phyloP scores from a whole-genome alignment of 1,284 basidiomycete genomes.

The Apiotrichum brassicae region DNA sequence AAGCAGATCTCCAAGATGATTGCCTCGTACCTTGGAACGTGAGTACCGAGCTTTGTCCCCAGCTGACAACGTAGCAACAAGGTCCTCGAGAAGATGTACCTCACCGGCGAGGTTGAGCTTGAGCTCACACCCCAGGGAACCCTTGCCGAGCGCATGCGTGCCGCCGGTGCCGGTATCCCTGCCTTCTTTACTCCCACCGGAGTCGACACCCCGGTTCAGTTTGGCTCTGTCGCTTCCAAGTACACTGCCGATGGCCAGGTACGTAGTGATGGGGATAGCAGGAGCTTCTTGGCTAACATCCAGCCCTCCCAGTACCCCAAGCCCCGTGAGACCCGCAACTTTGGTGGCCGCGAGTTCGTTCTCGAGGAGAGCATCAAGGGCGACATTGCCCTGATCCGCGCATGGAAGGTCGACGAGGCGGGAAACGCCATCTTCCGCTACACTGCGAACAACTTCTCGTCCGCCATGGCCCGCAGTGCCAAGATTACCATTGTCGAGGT shows the following conservation, averaged over 20 bases:
- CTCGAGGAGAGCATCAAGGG: conserved; percentile 81
- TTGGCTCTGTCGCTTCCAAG: conserved; percentile 9
- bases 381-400: conserved; percentile 82
- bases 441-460: conserved; percentile 80
- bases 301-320: conserved; percentile 58
- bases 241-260: conserved; percentile 63
- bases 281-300: conserved; percentile 45
- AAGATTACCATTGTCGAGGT: conserved; percentile 71
- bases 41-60: background rate
- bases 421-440: conserved; percentile 83
- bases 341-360: conserved; percentile 75
- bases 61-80: conserved; percentile 34
- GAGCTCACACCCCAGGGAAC: conserved; percentile 88
- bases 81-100: conserved; percentile 57
- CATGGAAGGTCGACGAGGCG: conserved; percentile 91
- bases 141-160: conserved; percentile 81
- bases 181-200: conserved; percentile 95
- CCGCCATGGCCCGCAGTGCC: conserved; percentile 81
- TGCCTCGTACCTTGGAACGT: conserved; percentile 71
- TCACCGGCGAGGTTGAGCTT: conserved; percentile 73
- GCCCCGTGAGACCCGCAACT: conserved; percentile 69
- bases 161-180: conserved; percentile 89
- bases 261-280: conserved; percentile 49
- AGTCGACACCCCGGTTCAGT: conserved; percentile 45
- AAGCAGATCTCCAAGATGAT: conserved; percentile 73